These are phyloP conservation scores for Spathaspora arborariae DNA, from an alignment of 805 yeast genomes.

Conservation along the genomic window DNA sequence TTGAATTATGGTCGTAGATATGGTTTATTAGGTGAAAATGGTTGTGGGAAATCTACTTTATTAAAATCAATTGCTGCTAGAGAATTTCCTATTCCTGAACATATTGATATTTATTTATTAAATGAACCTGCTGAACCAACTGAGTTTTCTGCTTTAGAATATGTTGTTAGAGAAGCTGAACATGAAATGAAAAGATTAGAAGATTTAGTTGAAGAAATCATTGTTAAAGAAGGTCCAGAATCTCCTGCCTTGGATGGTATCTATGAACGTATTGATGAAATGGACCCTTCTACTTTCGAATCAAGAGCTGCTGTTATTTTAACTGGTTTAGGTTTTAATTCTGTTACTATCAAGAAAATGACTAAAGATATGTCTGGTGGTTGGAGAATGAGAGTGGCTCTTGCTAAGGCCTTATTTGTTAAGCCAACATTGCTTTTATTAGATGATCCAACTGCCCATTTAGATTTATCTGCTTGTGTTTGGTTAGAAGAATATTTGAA, in stretches of 20 bases:
- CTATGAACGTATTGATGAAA: conserved; percentile 90
- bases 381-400: conserved; percentile 99
- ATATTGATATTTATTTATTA: conserved; percentile 84
- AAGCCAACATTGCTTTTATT: conserved; percentile 91
- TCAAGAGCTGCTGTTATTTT: conserved; percentile 92
- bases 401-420: conserved; percentile 96
- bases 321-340: conserved; percentile 95
- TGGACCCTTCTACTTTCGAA: conserved; percentile 97
- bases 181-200: conserved; percentile 86
- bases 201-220: conserved; percentile 82
- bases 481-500: conserved; percentile 98
- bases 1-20: conserved; percentile 96
- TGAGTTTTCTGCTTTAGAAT: conserved; percentile 88
- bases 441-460: conserved; percentile 99
- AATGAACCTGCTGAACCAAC: conserved; percentile 98
- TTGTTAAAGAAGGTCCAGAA: conserved; percentile 93
- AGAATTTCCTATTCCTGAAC: conserved; percentile 92
- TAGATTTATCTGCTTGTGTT: conserved; percentile 98
- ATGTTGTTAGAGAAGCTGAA: conserved; percentile 97
- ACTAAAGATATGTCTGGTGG: conserved; percentile 99
- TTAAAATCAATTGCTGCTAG: conserved; percentile 91
- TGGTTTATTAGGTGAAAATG: conserved; percentile 97
- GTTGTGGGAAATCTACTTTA: conserved; percentile 97
- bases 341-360: conserved; percentile 81
- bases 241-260: conserved; percentile 77